Base-by-base conservation (phyloP, 2,329 filamentous ascomycete species). In the Ascochyta clinopodiicola region DNA sequence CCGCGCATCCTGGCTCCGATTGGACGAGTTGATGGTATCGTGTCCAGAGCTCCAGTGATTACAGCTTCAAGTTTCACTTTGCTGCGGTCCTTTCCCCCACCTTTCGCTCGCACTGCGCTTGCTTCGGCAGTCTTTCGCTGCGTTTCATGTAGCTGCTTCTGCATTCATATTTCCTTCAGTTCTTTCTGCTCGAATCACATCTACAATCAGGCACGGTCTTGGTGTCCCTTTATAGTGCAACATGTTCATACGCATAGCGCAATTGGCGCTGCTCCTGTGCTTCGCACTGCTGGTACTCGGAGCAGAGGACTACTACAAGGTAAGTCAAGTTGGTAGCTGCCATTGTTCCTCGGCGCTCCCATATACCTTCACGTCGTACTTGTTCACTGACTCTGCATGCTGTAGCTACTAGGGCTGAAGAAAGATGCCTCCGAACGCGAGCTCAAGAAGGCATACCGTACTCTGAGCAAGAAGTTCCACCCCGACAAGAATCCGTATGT, bases 401-500 rank as follows among this genome's bases (percentile, higher is more conserved):
- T 80, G 60, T 79, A 96, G 87, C 79, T 96, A 55, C 86, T 99
- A 24, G 92, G 90, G 50, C 79, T 99, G 61, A 85, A 88, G 70
- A 92, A 86, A 70, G 82, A 88, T 57, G 94, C 94, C 15, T 88
- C 86, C 42, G 92, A 96, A 49, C 88, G 88, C 70, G 89, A 98
- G 69, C 89, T 99, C 74, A 99, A 99, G 78, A 90, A 90, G 40
- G 93, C 95, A 21, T 99, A 99, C 78, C 87, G 93, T 57, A 88
- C 87, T 57, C 82, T 99, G 10, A 96, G 91, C 80, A 98, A 98
- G 78, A 96, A 96, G 75, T 97, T 85, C 76, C 95, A 99, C 73
- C 95, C 95, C 3, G 95, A 99, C 78, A 99, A 99, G 84, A 98
- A 98, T 69, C 92, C 94, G 89, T 95, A 84, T 69, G 89, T 50